Base-by-base conservation (phyloP, 805 yeast genomes). In the Wilhelminamyces savonicus region DNA sequence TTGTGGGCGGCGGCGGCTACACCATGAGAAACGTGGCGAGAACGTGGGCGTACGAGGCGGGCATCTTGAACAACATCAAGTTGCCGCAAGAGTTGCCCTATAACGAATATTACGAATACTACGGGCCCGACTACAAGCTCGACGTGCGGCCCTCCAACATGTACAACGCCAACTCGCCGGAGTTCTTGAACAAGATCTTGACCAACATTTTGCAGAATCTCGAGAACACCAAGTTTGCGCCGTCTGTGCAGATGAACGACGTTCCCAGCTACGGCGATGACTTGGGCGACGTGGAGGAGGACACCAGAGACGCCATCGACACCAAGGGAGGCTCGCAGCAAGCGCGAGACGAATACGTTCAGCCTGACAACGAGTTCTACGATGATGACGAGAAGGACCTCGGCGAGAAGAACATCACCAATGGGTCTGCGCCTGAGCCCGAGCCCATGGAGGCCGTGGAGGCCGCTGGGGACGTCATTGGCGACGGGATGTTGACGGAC, bases 1-100 rank as follows among this genome's bases (percentile, higher is more conserved):
- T 92, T 18, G 69, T 92, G 13, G 98, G 98, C 23, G 98, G 98
- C 28, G 98, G 98, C 44, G 98, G 98, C 13, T 92, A 92, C 61
- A 92, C 98, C 3, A 94, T 94, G 73, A 74, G 97, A 54, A 92
- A 92, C 53, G 98, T 92, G 28, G 86, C 97, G 4, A 69, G 98
- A 43, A 74, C 94, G 9, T 90, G 98, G 97, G 76, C 95, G 2
- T 88, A 71, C 50, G 98, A 92, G 58, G 79, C 96, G 0, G 90
- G 96, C 21, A 69, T 92, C 16, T 69, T 90, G 50, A 80, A 92
- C 41, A 81, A 84, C 44, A 85, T 81, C 10, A 69, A 79, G 27
- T 62, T 90, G 45, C 83, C 85, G 16, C 59, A 79, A n/a, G 80
- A 76, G 43, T 61, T 88, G 40, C 97, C 97, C 4, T 88, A 86